Evolutionary conservation across 768 basidiomycete species (phyloP).

Genomic region (Lactarius indigo): DNA sequence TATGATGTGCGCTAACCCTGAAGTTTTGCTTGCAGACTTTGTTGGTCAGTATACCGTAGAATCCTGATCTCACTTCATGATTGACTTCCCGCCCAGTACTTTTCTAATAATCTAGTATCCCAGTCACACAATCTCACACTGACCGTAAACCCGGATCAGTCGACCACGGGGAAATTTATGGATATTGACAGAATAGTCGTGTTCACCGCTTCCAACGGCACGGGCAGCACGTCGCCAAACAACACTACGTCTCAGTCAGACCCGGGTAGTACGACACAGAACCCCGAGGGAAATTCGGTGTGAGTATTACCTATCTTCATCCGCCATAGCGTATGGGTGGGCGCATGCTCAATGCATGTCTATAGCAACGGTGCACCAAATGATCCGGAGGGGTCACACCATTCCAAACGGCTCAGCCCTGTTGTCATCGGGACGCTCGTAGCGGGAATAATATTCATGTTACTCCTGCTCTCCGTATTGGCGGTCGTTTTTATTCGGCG

Average conservation of each 20-base stretch:
- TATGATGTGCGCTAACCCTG: background rate
- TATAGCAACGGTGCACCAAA: background rate
- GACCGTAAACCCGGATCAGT: slow-evolving; percentile 31
- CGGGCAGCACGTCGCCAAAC: background rate
- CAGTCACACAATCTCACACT: slow-evolving; percentile 40
- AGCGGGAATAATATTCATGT: background rate
- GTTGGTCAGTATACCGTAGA: slow-evolving; percentile 24
- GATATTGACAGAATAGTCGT: slow-evolving; percentile 20
- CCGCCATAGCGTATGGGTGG: background rate
- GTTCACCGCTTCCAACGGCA: background rate
- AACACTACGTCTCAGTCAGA: background rate
- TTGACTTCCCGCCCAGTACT: slow-evolving; percentile 35
- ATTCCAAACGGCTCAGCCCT: background rate
- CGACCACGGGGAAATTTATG: slow-evolving; percentile 10
- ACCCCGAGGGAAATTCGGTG: background rate
- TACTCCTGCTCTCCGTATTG: slow-evolving; percentile 4
- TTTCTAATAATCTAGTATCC: slow-evolving; percentile 38
- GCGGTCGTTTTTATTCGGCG: slow-evolving; percentile 13
- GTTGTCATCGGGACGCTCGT: background rate
- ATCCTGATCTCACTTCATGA: background rate
- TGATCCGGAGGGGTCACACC: background rate
- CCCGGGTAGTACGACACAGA: background rate
- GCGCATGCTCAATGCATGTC: background rate
- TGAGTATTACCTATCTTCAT: background rate
- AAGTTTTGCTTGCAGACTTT: slow-evolving; percentile 25